These are phyloP conservation scores for Leucosporidium creatinivorum DNA, from an alignment of 768 basidiomycete species.

Conservation along the genomic window DNA sequence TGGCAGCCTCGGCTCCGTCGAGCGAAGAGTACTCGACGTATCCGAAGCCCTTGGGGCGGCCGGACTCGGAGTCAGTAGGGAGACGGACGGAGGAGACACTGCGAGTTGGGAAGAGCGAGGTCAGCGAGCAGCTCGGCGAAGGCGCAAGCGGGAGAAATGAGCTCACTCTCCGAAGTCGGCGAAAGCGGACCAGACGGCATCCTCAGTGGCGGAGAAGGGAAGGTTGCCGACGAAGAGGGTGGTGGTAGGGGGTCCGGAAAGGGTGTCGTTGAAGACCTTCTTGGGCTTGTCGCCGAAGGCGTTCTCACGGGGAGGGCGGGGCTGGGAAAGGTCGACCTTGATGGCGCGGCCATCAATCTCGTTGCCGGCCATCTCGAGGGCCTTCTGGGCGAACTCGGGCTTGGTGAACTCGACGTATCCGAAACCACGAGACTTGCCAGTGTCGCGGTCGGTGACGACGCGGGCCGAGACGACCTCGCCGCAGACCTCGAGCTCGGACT, in stretches of 20 bases:
- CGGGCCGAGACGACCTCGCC: constrained; percentile 83
- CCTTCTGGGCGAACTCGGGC: constrained; percentile 52
- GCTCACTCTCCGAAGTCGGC: constrained; percentile 70
- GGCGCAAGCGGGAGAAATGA: constrained; percentile 59
- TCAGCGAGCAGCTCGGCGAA: neutral
- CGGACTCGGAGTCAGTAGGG: constrained; percentile 86
- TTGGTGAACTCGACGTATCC: constrained; percentile 44
- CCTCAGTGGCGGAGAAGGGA: constrained; percentile 71
- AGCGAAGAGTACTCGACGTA: constrained; percentile 89
- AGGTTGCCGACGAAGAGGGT: constrained; percentile 90
- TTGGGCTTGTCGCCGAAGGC: constrained; percentile 7
- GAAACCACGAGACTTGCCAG: constrained; percentile 44
- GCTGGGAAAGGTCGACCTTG: constrained; percentile 72
- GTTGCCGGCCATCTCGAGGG: constrained; percentile 68
- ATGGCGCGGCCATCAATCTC: constrained; percentile 88
- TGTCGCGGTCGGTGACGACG: constrained; percentile 56
- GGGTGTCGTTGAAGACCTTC: constrained; percentile 63
- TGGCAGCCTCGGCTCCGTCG: constrained; percentile 71
- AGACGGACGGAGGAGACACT: constrained; percentile 55
- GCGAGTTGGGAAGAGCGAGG: neutral
- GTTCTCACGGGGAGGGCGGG: constrained; percentile 43
- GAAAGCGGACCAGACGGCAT: constrained; percentile 81
- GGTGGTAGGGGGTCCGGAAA: constrained; percentile 53
- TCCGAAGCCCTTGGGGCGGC: constrained; percentile 86
- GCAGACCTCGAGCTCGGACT: constrained; percentile 76